phyloP scores from a whole-genome alignment of 768 basidiomycete genomes.

The Boletus barrowsii region DNA sequence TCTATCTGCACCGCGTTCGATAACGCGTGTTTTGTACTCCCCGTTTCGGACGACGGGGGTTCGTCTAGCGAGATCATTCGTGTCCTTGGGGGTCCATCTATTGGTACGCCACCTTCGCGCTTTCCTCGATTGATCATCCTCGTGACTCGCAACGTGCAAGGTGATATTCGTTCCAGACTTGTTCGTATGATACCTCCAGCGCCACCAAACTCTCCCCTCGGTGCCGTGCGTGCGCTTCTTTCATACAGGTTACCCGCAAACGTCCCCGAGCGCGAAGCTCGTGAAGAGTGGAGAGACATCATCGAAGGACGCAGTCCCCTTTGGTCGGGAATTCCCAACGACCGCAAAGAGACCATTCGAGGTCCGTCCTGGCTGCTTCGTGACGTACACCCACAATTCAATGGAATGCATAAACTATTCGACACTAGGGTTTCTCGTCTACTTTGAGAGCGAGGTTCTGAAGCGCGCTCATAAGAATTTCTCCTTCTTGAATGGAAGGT shows the following conservation, averaged over 20 bases:
- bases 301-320: conserved; percentile 81
- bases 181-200: conserved; percentile 80
- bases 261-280: conserved; percentile 68
- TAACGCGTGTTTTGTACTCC: conserved; percentile 76
- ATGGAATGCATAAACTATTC: background rate
- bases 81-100: conserved; percentile 82
- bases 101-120: conserved; percentile 46
- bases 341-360: conserved; percentile 88
- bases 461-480: conserved; percentile 92
- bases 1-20: conserved; percentile 84
- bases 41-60: conserved; percentile 94
- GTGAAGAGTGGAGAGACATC: conserved; percentile 89
- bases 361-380: conserved; percentile 42
- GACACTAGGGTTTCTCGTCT: conserved; percentile 78
- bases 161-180: conserved; percentile 85
- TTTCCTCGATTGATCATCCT: conserved; percentile 13
- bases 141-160: conserved; percentile 35
- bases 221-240: conserved; percentile 73
- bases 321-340: conserved; percentile 84
- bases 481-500: conserved; percentile 89
- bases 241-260: conserved; percentile 73
- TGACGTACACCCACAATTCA: background rate
- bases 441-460: conserved; percentile 86
- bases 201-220: conserved; percentile 56
- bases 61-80: conserved; percentile 94